These are phyloP conservation scores for Periglandula ipomoeae DNA, from an alignment of 2,329 filamentous ascomycete species.

Conservation along the genomic window DNA sequence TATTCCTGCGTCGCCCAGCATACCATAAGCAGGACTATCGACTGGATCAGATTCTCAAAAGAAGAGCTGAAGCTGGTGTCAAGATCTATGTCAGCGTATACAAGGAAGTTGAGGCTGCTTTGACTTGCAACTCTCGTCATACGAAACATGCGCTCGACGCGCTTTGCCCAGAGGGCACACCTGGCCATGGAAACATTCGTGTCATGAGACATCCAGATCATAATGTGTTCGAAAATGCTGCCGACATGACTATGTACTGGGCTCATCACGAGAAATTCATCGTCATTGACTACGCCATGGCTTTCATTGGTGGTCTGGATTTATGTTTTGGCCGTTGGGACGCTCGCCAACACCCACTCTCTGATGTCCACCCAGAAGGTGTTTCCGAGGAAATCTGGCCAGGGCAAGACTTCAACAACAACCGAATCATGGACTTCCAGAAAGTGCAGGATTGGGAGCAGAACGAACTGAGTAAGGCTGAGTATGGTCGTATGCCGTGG, in stretches of 20 bases:
- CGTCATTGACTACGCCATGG: conserved; percentile 81
- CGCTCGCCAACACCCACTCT: conserved; percentile 69
- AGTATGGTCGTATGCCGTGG: conserved; percentile 96
- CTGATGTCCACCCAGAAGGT: conserved; percentile 80
- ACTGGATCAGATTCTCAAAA: conserved; percentile 78
- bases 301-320: conserved; percentile 91
- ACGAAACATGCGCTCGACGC: conserved; percentile 78
- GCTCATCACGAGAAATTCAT: conserved; percentile 98
- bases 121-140: conserved; percentile 88
- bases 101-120: conserved; percentile 70
- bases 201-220: conserved; percentile 91
- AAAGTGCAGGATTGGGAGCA: conserved; percentile 85
- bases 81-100: conserved; percentile 93
- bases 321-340: conserved; percentile 97
- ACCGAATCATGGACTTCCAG: conserved; percentile 91
- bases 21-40: conserved; percentile 77
- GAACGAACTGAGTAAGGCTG: conserved; percentile 84
- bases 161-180: conserved; percentile 72
- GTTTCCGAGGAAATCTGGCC: conserved; percentile 81
- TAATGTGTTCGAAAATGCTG: conserved; percentile 86
- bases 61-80: conserved; percentile 82
- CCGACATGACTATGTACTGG: conserved; percentile 97
- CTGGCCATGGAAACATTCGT: conserved; percentile 79
- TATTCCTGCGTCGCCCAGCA: conserved; percentile 79
- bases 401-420: conserved; percentile 97